Evolutionary conservation across 768 basidiomycete genomes (phyloP), one percentile per base, ranked within the genome.

Genomic region (Mycena floridula): DNA sequence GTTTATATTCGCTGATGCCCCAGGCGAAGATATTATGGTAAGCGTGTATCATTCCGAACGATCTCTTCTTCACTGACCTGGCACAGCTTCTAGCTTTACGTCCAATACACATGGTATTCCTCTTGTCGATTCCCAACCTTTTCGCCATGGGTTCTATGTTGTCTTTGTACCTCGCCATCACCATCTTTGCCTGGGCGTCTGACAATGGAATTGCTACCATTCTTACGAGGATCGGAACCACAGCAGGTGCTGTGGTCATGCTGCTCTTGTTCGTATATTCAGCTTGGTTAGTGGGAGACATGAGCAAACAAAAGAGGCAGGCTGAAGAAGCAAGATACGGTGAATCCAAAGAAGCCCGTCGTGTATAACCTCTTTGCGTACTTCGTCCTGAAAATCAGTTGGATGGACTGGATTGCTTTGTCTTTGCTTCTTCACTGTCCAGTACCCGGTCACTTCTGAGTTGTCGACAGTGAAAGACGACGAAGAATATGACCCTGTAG

Each of bases 101-200:
- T n/a, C 45, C 49, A 13, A 25, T 43, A n/a, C 24, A 35, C 37
- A 46, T 50, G 45, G 18, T 50, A 11, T 42, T 45, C 20, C 30
- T 50, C 16, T 32, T 50, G 5, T 46, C 49, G 5, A 43, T 43
- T 25, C 49, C 49, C 5, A 50, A 46, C 9, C 23, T 50, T 23
- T 50, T 50, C 35, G 49, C 45, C 15, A 47, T 50, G 37, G 45
- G 49, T 11, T 37, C 49, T 24, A 47, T 47, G 49, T 36, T 44
- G 25, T 30, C 45, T 20, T 47, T 50, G 27, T 50, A 50, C 25
- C 32, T 43, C 18, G 26, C 49, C 4, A 44, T 50, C 23, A 50
- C 49, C 1, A 46, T 46, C 11, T 40, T 46, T 4, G 49, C 49
- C 3, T 50, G 38, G 26, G 44, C 37, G 35, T 43, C 45, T 22